Percentiles rank a stretch among this genome's conserved stretches.
Conservation (phyloP, 352 stramenopile genomes). For the Pythium vanterpoolii region DNA sequence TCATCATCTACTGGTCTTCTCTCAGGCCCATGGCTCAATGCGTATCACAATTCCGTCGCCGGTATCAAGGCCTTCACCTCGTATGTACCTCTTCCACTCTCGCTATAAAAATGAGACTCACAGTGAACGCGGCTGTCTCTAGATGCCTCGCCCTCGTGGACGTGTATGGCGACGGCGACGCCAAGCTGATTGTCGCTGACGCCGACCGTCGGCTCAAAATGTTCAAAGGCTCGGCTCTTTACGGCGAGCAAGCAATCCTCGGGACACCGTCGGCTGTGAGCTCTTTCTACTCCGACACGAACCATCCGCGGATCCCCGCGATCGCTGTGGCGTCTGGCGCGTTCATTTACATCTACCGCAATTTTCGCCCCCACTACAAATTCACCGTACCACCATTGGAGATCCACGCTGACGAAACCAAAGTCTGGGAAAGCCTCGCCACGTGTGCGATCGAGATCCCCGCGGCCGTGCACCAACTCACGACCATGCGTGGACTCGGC, state of each 20-base stretch:
- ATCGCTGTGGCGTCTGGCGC: slow-evolving; percentile 84
- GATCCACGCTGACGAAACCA: slow-evolving; percentile 63
- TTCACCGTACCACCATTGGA: slow-evolving; percentile 84
- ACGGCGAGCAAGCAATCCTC: slow-evolving; percentile 79
- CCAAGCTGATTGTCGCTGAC: slow-evolving; percentile 77
- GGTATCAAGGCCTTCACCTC: slow-evolving; percentile 77
- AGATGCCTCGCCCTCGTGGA: slow-evolving; percentile 78
- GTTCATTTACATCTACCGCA: slow-evolving; percentile 91
- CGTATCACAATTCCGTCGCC: slow-evolving; percentile 89
- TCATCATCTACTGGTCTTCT: background rate
- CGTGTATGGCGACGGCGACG: slow-evolving; percentile 82
- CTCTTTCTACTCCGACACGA: slow-evolving; percentile 82
- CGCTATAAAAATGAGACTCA: background rate
- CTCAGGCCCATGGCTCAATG: slow-evolving; percentile 77
- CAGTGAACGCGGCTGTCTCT: background rate
- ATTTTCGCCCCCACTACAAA: slow-evolving; percentile 90
- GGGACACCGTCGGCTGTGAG: slow-evolving; percentile 67
- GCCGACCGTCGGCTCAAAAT: slow-evolving; percentile 82
- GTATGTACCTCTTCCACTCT: slow-evolving; percentile 10
- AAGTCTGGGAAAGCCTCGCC: slow-evolving; percentile 61
- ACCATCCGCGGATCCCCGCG: slow-evolving; percentile 65
- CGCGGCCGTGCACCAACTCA: slow-evolving; percentile 58
- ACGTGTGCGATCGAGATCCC: slow-evolving; percentile 76
- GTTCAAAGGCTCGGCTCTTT: slow-evolving; percentile 85
- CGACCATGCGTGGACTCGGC: slow-evolving; percentile 57